phyloP scores from a whole-genome alignment of 176 grass and related monocot species.

The Triticum monococcum region DNA sequence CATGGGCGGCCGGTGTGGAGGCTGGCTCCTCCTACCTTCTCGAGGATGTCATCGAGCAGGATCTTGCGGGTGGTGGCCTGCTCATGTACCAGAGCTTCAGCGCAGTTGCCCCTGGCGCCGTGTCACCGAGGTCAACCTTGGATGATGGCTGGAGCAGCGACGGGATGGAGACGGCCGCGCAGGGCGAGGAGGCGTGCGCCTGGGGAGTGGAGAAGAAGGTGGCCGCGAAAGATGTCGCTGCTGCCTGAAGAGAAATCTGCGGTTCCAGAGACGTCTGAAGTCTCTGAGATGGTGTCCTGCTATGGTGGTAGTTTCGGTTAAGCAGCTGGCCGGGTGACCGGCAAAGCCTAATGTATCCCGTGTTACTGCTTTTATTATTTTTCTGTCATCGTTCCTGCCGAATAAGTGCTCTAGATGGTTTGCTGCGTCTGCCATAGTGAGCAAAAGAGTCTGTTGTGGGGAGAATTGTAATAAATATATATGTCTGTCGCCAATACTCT shows the following conservation, averaged over 20 bases:
- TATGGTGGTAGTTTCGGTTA: conserved; percentile 41
- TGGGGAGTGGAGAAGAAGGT: conserved; percentile 26
- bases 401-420: conserved; percentile 72
- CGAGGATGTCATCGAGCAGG: conserved; percentile 54
- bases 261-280: conserved; percentile 22
- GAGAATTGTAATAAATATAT: not conserved
- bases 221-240: conserved; percentile 19
- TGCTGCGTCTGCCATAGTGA: conserved; percentile 79
- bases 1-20: conserved; percentile 52
- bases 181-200: not conserved
- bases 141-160: conserved; percentile 53
- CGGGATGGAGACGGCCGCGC: not conserved
- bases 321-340: conserved; percentile 53
- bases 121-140: conserved; percentile 61
- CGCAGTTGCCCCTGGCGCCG: conserved; percentile 20
- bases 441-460: not conserved
- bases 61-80: conserved; percentile 56
- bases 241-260: conserved; percentile 14
- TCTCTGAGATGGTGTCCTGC: conserved; percentile 27
- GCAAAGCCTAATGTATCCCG: not conserved
- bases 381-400: not conserved
- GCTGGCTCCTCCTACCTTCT: conserved; percentile 46
- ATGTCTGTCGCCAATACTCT: conserved; percentile 30
- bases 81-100: conserved; percentile 81
- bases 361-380: not conserved